Base-by-base conservation (phyloP, 2,329 filamentous ascomycete species). In the Cadophora sp. region DNA sequence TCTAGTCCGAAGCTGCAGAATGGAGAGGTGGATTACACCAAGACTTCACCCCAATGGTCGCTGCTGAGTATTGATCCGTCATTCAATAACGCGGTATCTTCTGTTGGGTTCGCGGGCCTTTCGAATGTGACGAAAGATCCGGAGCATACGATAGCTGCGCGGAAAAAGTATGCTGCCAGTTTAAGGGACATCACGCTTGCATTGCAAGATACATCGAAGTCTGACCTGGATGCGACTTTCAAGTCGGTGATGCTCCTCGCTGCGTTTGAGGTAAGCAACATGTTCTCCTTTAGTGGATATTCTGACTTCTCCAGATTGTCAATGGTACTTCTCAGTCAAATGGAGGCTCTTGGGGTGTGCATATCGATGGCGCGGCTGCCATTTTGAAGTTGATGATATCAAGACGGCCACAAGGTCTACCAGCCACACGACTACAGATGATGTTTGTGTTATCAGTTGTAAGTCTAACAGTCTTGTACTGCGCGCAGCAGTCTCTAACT, bases 211-310 rank as follows among this genome's bases (percentile, higher is more conserved):
- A 79, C 81, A 0, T 69, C 69, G 14, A 81, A 82, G 68, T 81
- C 81, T 3, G 76, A 83, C 68, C 82, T 85, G 66, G 84, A 86
- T 70, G 82, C 79, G 55, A 85, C 83, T 1, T 84, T 87, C 80
- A 82, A 87, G 12, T 81, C 83, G 1, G 81, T 86, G 11, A 79
- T 87, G 59, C 82, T 87, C 37, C 79, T 87, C 8, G 82, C 83
- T 56, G 82, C 84, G 5, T 87, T 85, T 70, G 85, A 87, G 74
- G 74, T 75, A 63, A 71, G 69, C 68, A 5, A 14, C 56, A 40
- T 8, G 4, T 26, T 27, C 14, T 16, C 9, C 11, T 8, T 60
- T 27, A 6, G 4, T 14, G 16, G 12, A 27, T 8, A 6, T 26
- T 26, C 12, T 48, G 24, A 62, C 64, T 62, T 50, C 46, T 69